Conservation (phyloP, 768 basidiomycete genomes). For the Ramaria rubella region DNA sequence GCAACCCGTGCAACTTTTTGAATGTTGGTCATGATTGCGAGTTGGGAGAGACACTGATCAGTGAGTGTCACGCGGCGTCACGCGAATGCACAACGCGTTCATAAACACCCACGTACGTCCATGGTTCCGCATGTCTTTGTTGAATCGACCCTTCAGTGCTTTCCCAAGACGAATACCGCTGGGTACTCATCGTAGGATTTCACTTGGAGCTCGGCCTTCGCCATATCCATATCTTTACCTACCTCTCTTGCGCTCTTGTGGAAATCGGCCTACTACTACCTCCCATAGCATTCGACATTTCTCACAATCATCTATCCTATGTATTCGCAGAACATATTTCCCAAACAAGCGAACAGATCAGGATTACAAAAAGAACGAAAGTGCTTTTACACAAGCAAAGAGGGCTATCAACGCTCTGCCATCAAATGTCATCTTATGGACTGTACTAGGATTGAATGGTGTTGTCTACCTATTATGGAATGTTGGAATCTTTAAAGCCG, state of each 20-base stretch:
- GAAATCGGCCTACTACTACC: neutral
- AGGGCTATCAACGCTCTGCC: constrained; percentile 46
- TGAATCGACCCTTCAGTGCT: neutral
- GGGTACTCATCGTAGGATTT: neutral
- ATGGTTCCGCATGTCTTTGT: neutral
- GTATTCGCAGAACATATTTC: constrained; percentile 10
- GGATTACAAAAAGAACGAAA: neutral
- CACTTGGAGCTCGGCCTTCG: neutral
- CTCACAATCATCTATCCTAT: neutral
- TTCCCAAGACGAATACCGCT: neutral
- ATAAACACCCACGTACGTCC: neutral
- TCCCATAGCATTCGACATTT: neutral
- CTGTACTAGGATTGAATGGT: constrained; percentile 59
- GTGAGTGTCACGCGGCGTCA: neutral
- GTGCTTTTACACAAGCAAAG: neutral
- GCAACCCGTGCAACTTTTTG: constrained; percentile 9
- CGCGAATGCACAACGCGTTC: neutral
- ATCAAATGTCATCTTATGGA: constrained; percentile 46
- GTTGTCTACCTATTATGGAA: constrained; percentile 57
- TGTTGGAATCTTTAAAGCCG: constrained; percentile 21
- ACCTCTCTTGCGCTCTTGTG: neutral
- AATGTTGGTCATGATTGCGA: neutral
- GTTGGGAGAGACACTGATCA: neutral
- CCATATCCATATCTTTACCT: neutral
- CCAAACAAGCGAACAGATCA: neutral